A percentile compares a stretch with the other conserved stretches of the same genome.
phyloP scores from a whole-genome alignment of 2,329 filamentous ascomycete genomes.

The Pseudogymnoascus sp. region DNA sequence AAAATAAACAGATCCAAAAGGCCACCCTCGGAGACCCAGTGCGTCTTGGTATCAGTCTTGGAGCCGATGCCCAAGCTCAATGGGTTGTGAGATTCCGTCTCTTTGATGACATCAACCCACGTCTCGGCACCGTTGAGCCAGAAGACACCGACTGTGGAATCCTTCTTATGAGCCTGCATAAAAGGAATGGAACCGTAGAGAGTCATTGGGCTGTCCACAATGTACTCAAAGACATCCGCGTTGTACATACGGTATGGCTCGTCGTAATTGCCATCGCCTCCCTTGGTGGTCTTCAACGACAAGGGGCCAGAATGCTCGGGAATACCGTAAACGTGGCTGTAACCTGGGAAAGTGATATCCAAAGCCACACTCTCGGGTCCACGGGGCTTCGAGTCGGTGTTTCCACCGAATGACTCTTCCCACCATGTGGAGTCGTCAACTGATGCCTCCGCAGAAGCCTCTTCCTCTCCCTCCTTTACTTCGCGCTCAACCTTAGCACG shows the following conservation, averaged over 20 bases:
- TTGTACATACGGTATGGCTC: slow-evolving; percentile 96
- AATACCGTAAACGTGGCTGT: slow-evolving; percentile 88
- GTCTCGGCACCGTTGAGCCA: slow-evolving; percentile 97
- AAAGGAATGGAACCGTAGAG: slow-evolving; percentile 95
- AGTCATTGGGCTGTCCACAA: slow-evolving; percentile 96
- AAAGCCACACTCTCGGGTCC: slow-evolving; percentile 87
- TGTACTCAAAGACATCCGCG: slow-evolving; percentile 94
- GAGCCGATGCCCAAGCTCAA: slow-evolving; percentile 62
- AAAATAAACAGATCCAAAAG: slow-evolving; percentile 91
- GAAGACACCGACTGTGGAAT: slow-evolving; percentile 89
- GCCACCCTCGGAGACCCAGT: slow-evolving; percentile 94
- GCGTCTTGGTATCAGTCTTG: slow-evolving; percentile 74
- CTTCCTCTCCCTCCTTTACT: slow-evolving; percentile 35
- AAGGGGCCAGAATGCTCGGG: slow-evolving; percentile 86
- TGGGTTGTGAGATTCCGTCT: slow-evolving; percentile 65
- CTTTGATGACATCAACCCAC: slow-evolving; percentile 91
- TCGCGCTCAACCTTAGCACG: slow-evolving; percentile 67
- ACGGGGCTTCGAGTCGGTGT: slow-evolving; percentile 89
- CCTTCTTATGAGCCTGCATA: slow-evolving; percentile 94
- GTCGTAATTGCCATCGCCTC: slow-evolving; percentile 73
- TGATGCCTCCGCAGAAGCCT: slow-evolving; percentile 42
- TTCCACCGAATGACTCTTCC: slow-evolving; percentile 94
- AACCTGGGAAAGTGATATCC: slow-evolving; percentile 87
- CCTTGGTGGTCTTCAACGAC: slow-evolving; percentile 83
- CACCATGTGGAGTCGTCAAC: slow-evolving; percentile 86